phyloP scores from a whole-genome alignment of 2,329 filamentous ascomycete species.

The Fusarium heterosporum region DNA sequence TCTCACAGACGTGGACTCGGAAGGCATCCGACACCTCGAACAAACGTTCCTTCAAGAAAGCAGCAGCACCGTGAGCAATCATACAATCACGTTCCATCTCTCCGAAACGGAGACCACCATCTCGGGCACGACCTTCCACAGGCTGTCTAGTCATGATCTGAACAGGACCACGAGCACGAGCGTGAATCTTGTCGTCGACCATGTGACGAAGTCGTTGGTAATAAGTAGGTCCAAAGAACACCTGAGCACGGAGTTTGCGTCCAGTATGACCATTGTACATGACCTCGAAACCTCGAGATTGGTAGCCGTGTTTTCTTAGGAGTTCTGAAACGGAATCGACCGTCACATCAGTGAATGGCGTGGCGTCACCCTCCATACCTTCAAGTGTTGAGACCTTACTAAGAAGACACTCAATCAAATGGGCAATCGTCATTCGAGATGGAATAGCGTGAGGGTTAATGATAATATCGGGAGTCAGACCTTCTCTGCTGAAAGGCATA shows the following conservation, averaged over 20 bases:
- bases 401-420: slow-evolving; percentile 98
- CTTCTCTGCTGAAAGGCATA: slow-evolving; percentile 96
- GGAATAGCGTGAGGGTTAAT: slow-evolving; percentile 99
- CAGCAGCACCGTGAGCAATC: slow-evolving; percentile 98
- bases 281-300: slow-evolving; percentile 96
- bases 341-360: slow-evolving; percentile 97
- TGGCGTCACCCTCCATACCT: slow-evolving; percentile 96
- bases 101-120: slow-evolving; percentile 98
- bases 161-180: slow-evolving; percentile 94
- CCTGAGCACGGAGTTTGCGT: slow-evolving; percentile 89
- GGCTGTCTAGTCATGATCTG: slow-evolving; percentile 98
- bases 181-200: slow-evolving; percentile 99
- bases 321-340: slow-evolving; percentile 92
- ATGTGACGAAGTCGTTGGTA: slow-evolving; percentile 99
- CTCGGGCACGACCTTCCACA: slow-evolving; percentile 96
- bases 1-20: slow-evolving; percentile 97
- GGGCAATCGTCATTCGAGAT: slow-evolving; percentile 99
- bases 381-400: slow-evolving; percentile 95
- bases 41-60: slow-evolving; percentile 96
- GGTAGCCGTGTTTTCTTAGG: slow-evolving; percentile 89
- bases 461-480: slow-evolving; percentile 93
- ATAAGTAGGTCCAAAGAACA: slow-evolving; percentile 98
- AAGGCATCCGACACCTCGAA: slow-evolving; percentile 99
- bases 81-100: slow-evolving; percentile 99
- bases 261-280: slow-evolving; percentile 99